Evolutionary conservation across 495 filamentous ascomycete species (phyloP), one percentile per base, ranked within the genome.

Genomic region (Cladorrhinum samala): DNA sequence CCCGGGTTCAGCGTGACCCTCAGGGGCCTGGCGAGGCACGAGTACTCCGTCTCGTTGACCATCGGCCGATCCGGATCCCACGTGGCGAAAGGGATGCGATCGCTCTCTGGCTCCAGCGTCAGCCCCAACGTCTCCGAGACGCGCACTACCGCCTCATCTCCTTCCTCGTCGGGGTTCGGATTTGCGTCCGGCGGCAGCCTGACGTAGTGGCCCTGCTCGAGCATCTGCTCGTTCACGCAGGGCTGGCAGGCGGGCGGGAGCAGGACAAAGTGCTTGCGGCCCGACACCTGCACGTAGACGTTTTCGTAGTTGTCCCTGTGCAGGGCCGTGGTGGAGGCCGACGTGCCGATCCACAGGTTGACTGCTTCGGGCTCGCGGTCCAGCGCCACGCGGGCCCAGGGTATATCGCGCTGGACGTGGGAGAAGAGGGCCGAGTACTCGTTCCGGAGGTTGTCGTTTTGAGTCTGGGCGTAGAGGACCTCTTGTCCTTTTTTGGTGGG

Each of bases 231-330:
- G 44, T 78, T 77, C 6, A 91, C 79, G 51, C 80, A 83, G 7
- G 80, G 70, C 48, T 77, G 74, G 54, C 80, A 84, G 8, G 79
- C 62, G 4, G 86, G 83, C 13, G 87, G 83, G 7, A 91, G 68
- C 27, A 91, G 71, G 9, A 83, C 76, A 53, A 91, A 90, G 55
- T 82, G 75, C 61, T 91, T 91, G 16, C 63, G 63, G 0, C 87
- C 87, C 7, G 79, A 64, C 33, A 91, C 67, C 55, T 89, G 85
- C 4, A 85, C 82, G 68, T 89, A 91, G 1, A 91, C 73, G 66
- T 91, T 91, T 65, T 91, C 86, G 63, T 90, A 90, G 65, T 83
- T 82, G 69, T 91, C 87, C 56, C 82, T 83, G 68, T 91, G 87
- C 50, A 91, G 65, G 2, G 85, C 77, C 0, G 87, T 88, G 1